A percentile compares a stretch with the other conserved stretches of the same genome.
Evolutionary conservation across 2,329 filamentous ascomycete species (phyloP).

Genomic region (Tolypocladium guangdongense): DNA sequence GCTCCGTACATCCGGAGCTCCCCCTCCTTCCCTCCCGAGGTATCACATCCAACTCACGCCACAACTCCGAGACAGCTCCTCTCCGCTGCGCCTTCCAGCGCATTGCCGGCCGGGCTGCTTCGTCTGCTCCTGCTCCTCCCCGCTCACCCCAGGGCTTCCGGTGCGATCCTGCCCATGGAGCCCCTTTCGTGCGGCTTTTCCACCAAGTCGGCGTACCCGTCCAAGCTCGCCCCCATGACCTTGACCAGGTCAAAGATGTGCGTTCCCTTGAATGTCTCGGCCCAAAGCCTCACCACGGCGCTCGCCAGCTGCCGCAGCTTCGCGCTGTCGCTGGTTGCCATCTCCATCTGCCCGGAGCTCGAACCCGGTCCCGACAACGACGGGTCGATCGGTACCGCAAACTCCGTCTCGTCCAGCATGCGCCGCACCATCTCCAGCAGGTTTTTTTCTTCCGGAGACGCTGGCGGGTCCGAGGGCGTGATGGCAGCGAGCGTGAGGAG

Average conservation of each 20-base stretch:
- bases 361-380: constrained; percentile 33
- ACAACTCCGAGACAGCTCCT: not conserved
- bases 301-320: constrained; percentile 45
- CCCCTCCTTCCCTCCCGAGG: not conserved
- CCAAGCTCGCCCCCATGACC: constrained; percentile 45
- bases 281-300: constrained; percentile 49
- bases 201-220: constrained; percentile 44
- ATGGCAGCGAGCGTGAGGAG: constrained; percentile 44
- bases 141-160: constrained; percentile 12
- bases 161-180: constrained; percentile 9
- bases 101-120: too few species aligned
- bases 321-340: constrained; percentile 34
- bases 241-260: constrained; percentile 51
- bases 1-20: not conserved
- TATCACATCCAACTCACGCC: not conserved
- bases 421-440: constrained; percentile 45
- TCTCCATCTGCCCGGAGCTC: constrained; percentile 28
- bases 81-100: not conserved
- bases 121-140: not conserved
- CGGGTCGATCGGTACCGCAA: constrained; percentile 48
- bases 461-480: constrained; percentile 36
- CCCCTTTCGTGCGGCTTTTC: constrained; percentile 31
- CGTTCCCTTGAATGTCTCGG: constrained; percentile 49
- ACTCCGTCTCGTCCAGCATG: constrained; percentile 52
- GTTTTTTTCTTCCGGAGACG: constrained; percentile 40